These are phyloP conservation scores for Naganishia cerealis DNA, from an alignment of 1,284 basidiomycete species.

Conservation along the genomic window DNA sequence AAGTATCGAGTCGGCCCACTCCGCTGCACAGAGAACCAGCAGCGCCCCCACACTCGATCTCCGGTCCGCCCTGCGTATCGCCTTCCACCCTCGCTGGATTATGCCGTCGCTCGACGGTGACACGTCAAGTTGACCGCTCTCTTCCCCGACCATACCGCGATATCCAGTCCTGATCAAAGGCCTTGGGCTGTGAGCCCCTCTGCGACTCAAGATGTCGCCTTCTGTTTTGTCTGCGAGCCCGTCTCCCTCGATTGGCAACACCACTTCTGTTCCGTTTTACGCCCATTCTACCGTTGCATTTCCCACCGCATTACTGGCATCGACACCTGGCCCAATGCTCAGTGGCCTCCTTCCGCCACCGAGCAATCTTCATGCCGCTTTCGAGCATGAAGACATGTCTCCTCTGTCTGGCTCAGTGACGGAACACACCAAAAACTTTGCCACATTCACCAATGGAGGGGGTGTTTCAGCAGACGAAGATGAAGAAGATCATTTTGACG, in stretches of 20 bases:
- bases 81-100: not conserved
- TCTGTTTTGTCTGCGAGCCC: conserved; percentile 15
- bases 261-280: conserved; percentile 10
- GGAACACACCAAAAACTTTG: not conserved
- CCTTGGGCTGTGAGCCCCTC: not conserved
- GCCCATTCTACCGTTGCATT: conserved; percentile 12
- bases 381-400: not conserved
- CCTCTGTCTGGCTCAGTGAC: not conserved
- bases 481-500: conserved; percentile 27
- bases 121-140: not conserved
- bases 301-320: conserved; percentile 3
- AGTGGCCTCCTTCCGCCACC: not conserved
- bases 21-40: no score
- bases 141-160: not conserved
- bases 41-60: no score
- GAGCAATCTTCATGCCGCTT: not conserved
- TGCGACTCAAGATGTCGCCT: not conserved
- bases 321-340: conserved; percentile 8
- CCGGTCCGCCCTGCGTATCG: no score
- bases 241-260: conserved; percentile 10
- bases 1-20: no score
- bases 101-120: not conserved
- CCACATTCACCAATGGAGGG: not conserved
- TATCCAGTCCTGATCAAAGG: not conserved
- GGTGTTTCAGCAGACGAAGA: conserved; percentile 2